Base-by-base conservation (phyloP, 2,329 filamentous ascomycete genomes). In the Aureobasidium pullulans region DNA sequence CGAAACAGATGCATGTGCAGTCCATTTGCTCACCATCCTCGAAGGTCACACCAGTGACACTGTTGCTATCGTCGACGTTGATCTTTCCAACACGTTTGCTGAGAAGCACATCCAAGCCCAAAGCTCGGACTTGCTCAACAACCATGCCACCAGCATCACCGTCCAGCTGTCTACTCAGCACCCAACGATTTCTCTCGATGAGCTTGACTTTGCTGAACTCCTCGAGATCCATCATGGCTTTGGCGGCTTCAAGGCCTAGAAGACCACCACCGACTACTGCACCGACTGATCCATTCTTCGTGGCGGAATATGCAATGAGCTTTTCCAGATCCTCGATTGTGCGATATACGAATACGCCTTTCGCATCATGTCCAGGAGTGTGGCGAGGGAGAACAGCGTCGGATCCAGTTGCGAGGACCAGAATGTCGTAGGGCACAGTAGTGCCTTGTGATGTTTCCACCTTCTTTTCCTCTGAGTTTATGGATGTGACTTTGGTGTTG, bases 161-260 rank as follows among this genome's bases (percentile, higher is more conserved):
- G 68, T 96, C 91, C 1, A 96, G 76, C 68, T 96, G 91, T 58
- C 91, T 80, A 57, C 87, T 89, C 44, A 96, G 72, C 0, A 96
- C 86, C 88, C 90, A 96, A 65, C 82, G 75, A 68, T 91, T 93
- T 56, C 89, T 81, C 72, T 96, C 92, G 54, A 96, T 84, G 8
- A 96, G 76, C 65, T 85, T 88, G 54, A 96, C 87, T 60, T 84
- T 83, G 11, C 81, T 78, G 68, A 88, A 95, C 54, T 85, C 82
- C 65, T 88, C 81, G 8, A 96, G 76, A 68, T 96, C 90, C 77
- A 92, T 86, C 89, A 96, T 91, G 1, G 91, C 91, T 67, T 96
- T 94, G 36, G 90, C 91, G 2, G 91, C 91, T 74, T 96, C 91
- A 0, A 96, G 81, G 0, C 91, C 91, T 0, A 96, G 79, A 28